These are phyloP conservation scores for Knufia fluminis DNA, from an alignment of 2,329 filamentous ascomycete genomes.

Conservation along the genomic window DNA sequence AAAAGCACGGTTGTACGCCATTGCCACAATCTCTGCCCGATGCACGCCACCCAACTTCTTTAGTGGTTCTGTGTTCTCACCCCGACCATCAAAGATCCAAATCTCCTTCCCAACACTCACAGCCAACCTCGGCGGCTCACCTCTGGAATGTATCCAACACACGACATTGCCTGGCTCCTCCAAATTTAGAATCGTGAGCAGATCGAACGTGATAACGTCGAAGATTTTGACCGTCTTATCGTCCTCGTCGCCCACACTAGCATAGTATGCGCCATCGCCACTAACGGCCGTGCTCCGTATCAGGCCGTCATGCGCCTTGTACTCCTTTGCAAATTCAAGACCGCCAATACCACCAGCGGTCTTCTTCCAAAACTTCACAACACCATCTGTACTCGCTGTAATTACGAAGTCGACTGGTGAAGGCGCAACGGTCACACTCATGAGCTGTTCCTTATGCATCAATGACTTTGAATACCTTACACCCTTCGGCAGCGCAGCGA, in stretches of 20 bases:
- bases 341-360: conserved; percentile 60
- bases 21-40: conserved; percentile 66
- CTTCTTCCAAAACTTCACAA: conserved; percentile 99
- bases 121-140: conserved; percentile 79
- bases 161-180: conserved; percentile 66
- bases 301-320: conserved; percentile 78
- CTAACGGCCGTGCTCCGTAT: conserved; percentile 78
- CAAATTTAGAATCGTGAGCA: conserved; percentile 72
- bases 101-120: conserved; percentile 71
- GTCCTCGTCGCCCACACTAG: conserved; percentile 59
- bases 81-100: conserved; percentile 79
- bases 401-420: conserved; percentile 82
- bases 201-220: conserved; percentile 71
- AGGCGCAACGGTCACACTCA: conserved; percentile 80
- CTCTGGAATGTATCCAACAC: conserved; percentile 85
- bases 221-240: conserved; percentile 45
- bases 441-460: conserved; percentile 95
- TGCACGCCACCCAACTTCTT: conserved; percentile 76
- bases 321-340: conserved; percentile 91
- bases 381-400: conserved; percentile 86
- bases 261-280: conserved; percentile 85
- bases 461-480: conserved; percentile 84
- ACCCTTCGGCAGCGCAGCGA: conserved; percentile 76
- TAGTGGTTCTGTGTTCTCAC: conserved; percentile 65
- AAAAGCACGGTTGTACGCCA: conserved; percentile 80